Evolutionary conservation across 108 stramenopile genomes (phyloP).

Genomic region (Cylindrotheca closterium): DNA sequence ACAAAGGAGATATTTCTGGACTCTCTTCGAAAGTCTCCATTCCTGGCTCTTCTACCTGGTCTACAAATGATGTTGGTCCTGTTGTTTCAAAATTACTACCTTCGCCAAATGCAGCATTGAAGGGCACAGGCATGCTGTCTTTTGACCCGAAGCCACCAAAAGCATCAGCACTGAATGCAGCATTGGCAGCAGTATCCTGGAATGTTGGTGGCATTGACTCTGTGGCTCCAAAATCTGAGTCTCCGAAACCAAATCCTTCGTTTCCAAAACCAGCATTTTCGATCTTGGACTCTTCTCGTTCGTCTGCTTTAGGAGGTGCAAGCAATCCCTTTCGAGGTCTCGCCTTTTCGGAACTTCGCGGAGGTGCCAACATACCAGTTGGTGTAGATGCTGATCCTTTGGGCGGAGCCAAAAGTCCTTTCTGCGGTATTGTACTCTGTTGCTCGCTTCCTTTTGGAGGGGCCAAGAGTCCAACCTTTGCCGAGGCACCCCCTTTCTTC

Average conservation of each 20-base stretch:
- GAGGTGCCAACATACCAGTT: slow-evolving; percentile 10
- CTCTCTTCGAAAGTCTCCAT: slow-evolving; percentile 21
- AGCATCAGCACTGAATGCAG: slow-evolving; percentile 18
- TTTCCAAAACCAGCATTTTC: not conserved
- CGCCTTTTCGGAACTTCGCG: not conserved
- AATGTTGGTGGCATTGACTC: not conserved
- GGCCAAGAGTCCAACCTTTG: slow-evolving; percentile 6
- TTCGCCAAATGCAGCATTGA: slow-evolving; percentile 15
- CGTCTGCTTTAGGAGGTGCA: slow-evolving; percentile 7
- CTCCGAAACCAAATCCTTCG: slow-evolving; percentile 8
- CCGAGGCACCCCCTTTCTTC: slow-evolving; percentile 36
- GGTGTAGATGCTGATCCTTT: slow-evolving; percentile 4
- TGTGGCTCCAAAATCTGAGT: slow-evolving; percentile 4
- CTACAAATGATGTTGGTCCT: not conserved
- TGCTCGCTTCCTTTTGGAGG: slow-evolving; percentile 26
- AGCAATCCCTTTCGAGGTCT: slow-evolving; percentile 3
- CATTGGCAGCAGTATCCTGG: too few relatives aligned
- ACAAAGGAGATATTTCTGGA: slow-evolving; percentile 38
- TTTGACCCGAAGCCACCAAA: slow-evolving; percentile 15
- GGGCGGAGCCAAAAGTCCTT: slow-evolving; percentile 20
- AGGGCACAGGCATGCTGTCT: slow-evolving; percentile 3
- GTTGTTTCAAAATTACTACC: not conserved
- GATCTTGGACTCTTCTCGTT: slow-evolving; percentile 13
- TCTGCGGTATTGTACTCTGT: slow-evolving; percentile 8
- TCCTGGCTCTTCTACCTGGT: slow-evolving; percentile 8